Evolutionary conservation across 805 yeast genomes (phyloP).

Genomic region (Ascoidea tarda): DNA sequence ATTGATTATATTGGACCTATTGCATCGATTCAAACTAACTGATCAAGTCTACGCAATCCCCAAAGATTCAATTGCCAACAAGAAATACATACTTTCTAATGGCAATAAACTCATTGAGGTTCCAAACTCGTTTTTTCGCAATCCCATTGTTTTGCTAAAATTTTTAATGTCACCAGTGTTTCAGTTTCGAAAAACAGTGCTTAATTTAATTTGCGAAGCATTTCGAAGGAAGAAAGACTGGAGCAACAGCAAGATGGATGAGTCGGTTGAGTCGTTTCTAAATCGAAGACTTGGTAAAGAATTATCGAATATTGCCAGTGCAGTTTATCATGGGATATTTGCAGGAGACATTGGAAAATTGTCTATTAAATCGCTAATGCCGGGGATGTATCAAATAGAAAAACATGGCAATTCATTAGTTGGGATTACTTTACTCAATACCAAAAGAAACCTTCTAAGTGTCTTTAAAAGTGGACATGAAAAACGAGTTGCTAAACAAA

Average conservation of each 20-base stretch:
- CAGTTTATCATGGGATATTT: constrained; percentile 77
- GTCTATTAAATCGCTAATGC: constrained; percentile 22
- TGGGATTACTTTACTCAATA: neutral
- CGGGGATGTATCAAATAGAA: constrained; percentile 34
- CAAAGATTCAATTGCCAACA: constrained; percentile 47
- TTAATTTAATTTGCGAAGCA: constrained; percentile 14
- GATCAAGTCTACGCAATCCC: constrained; percentile 46
- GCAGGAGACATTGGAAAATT: constrained; percentile 67
- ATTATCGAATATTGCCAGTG: constrained; percentile 44
- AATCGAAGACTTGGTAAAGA: constrained; percentile 52
- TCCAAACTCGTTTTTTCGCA: constrained; percentile 19
- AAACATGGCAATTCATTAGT: constrained; percentile 5
- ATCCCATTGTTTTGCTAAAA: constrained; percentile 9
- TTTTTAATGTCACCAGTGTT: constrained; percentile 14
- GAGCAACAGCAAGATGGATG: constrained; percentile 31
- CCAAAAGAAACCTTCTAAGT: neutral
- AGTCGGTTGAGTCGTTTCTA: constrained; percentile 55
- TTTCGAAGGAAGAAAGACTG: constrained; percentile 19
- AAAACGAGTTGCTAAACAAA: constrained; percentile 3
- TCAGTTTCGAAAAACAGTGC: neutral
- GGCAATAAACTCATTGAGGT: constrained; percentile 35
- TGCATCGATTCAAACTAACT: constrained; percentile 29
- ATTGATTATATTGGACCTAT: constrained; percentile 45
- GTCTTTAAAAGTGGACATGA: neutral
- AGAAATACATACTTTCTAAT: constrained; percentile 45